Base-by-base conservation (phyloP, 257 asterid species). In the Jaltomata sinuosa region DNA sequence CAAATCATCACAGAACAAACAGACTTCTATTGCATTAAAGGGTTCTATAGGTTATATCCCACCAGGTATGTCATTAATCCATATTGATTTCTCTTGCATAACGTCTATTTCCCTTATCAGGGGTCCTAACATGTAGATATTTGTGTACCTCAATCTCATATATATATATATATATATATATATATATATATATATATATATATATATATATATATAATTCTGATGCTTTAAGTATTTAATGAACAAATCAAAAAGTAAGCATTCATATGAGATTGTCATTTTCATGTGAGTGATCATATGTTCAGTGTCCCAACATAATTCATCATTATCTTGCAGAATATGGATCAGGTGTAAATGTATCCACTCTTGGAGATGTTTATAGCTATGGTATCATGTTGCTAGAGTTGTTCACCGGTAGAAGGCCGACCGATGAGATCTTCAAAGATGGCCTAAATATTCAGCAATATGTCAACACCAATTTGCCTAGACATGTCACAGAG, bases 341-440 rank as follows among this genome's bases (percentile, higher is more conserved):
- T 78, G 94, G 91, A 67, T 86, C 89, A 88, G 93, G 92, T 62
- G 83, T 68, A 38, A 57, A 79, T 8, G 87, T 34, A 11, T 89
- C 93, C 9, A 82, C 71, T 19, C 69, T 64, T 1, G 94, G 94
- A 83, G 94, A 92, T 64, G 89, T 90, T 11, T 88, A 92, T 65
- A 89, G 92, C 84, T 91, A 81, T 80, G 96, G 92, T 62, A 87
- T 90, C 57, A 88, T 92, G 57, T 81, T 90, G 90, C 59, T 90
- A 79, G 94, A 92, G 84, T 81, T 90, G 72, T 85, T 88, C 81
- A 91, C 92, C 0, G 90, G 93, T 31, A 84, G 85, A 79, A 84
- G 92, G 68, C 92, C 93, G 1, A 87, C 91, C 0, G 87, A 87
- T 83, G 67, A 77, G n/a, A 19, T 86, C 8, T 92, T 90, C 77